These are phyloP conservation scores for Cyberlindnera amylophila DNA, from an alignment of 805 yeast species.

Conservation along the genomic window DNA sequence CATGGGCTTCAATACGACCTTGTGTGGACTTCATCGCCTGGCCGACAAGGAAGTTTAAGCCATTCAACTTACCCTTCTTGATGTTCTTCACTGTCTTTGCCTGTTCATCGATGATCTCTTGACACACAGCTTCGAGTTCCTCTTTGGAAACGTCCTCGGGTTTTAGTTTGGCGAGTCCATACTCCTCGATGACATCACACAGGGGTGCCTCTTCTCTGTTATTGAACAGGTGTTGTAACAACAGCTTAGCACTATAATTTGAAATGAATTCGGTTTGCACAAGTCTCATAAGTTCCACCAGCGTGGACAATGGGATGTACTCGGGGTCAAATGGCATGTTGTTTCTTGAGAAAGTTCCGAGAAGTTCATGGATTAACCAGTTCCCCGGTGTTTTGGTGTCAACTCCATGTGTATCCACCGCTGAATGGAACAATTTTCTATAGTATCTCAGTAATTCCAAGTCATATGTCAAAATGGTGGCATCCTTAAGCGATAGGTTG, in stretches of 20 bases:
- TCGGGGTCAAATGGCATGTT: conserved; percentile 32
- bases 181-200: conserved; percentile 48
- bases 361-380: conserved; percentile 79
- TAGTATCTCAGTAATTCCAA: conserved; percentile 52
- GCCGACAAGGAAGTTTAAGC: conserved; percentile 79
- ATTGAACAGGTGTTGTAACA: conserved; percentile 59
- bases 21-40: conserved; percentile 76
- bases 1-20: conserved; percentile 46
- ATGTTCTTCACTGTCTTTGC: conserved; percentile 56
- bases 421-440: conserved; percentile 35
- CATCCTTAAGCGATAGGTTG: conserved; percentile 64
- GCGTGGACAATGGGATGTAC: conserved; percentile 36
- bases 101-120: conserved; percentile 37
- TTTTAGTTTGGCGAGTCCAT: conserved; percentile 41
- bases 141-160: conserved; percentile 34
- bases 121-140: conserved; percentile 30
- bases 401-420: conserved; percentile 23
- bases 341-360: conserved; percentile 63
- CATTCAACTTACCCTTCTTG: conserved; percentile 44
- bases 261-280: conserved; percentile 49
- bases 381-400: conserved; percentile 49
- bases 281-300: conserved; percentile 53
- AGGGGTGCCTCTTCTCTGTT: conserved; percentile 36
- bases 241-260: conserved; percentile 59
- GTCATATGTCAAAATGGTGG: conserved; percentile 58